phyloP scores from a whole-genome alignment of 2,329 filamentous ascomycete genomes.

The Lojkania enalia region DNA sequence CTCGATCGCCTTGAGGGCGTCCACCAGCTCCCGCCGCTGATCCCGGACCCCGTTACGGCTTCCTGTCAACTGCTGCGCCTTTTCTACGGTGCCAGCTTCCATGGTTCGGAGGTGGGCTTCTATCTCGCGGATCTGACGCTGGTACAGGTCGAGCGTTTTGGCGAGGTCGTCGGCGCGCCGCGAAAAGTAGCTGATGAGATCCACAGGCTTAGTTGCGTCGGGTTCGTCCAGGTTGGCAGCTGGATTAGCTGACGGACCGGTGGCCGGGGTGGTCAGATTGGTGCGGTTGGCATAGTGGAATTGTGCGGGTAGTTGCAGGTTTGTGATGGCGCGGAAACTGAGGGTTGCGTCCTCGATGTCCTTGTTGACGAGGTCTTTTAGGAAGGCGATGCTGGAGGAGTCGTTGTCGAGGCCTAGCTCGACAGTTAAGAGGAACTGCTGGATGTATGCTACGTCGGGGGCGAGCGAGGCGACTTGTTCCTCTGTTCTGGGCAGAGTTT shows the following conservation, averaged over 20 bases:
- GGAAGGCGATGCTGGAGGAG: slow-evolving; percentile 60
- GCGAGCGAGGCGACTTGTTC: slow-evolving; percentile 66
- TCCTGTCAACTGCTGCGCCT: slow-evolving; percentile 48
- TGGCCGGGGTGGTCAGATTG: slow-evolving; percentile 36
- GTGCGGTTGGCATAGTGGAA: slow-evolving; percentile 59
- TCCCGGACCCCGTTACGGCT: slow-evolving; percentile 40
- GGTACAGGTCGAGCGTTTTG: slow-evolving; percentile 46
- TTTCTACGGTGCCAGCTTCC: slow-evolving; percentile 49
- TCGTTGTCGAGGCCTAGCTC: slow-evolving; percentile 66
- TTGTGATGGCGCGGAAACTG: slow-evolving; percentile 73
- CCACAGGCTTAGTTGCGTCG: slow-evolving; percentile 42
- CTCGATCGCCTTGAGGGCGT: slow-evolving; percentile 53
- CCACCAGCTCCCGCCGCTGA: slow-evolving; percentile 50
- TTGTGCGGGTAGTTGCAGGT: slow-evolving; percentile 69
- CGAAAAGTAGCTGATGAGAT: slow-evolving; percentile 53
- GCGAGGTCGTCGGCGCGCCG: slow-evolving; percentile 46
- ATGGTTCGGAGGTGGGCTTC: slow-evolving; percentile 54
- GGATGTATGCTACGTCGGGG: slow-evolving; percentile 66
- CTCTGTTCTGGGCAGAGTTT: slow-evolving; percentile 65
- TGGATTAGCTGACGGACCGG: slow-evolving; percentile 24
- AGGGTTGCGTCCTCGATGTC: slow-evolving; percentile 72
- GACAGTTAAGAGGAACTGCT: slow-evolving; percentile 63
- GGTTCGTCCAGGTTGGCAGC: no score
- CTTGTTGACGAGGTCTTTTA: slow-evolving; percentile 62
- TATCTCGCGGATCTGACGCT: slow-evolving; percentile 51